These are phyloP conservation scores for Malania oleifera DNA, from an alignment of 164 flowering plant species.

Conservation along the genomic window DNA sequence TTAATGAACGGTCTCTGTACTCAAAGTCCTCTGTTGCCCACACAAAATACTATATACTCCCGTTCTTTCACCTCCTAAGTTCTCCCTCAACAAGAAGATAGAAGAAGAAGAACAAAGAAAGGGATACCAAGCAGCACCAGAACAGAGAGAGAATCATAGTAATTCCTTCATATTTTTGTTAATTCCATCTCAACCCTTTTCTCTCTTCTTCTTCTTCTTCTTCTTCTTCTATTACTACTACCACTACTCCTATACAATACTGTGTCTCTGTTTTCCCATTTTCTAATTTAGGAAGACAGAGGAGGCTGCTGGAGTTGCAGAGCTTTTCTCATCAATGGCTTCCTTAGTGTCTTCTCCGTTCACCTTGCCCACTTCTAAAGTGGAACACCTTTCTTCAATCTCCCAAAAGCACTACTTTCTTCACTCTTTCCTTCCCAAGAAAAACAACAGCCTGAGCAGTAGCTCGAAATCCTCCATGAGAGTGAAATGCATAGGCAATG, in stretches of 20 bases:
- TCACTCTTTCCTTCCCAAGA: constrained; percentile 72
- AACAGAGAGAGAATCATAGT: neutral
- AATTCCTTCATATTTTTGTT: no score
- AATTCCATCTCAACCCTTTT: constrained; percentile 7
- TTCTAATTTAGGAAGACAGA: constrained; percentile 1
- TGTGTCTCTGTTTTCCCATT: neutral
- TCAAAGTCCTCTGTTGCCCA: constrained; percentile 16
- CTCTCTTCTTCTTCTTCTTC: neutral
- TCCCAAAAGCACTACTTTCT: constrained; percentile 65
- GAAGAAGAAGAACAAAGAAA: constrained; percentile 11
- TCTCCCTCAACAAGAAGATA: no score
- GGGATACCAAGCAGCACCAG: neutral
- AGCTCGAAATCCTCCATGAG: constrained; percentile 25
- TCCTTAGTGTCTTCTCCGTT: constrained; percentile 74
- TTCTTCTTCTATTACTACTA: neutral
- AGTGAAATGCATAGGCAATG: constrained; percentile 77
- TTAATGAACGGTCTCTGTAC: constrained; percentile 23
- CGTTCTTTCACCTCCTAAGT: constrained; percentile 9
- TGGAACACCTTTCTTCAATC: constrained; percentile 53
- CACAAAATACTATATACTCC: constrained; percentile 25
- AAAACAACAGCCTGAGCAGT: constrained; percentile 15
- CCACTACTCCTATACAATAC: no score
- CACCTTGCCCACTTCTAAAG: constrained; percentile 46
- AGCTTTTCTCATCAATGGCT: constrained; percentile 44
- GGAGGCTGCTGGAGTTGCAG: neutral